Conservation (phyloP, 2,329 filamentous ascomycete species). For the Paraphaeosphaeria sporulosa region DNA sequence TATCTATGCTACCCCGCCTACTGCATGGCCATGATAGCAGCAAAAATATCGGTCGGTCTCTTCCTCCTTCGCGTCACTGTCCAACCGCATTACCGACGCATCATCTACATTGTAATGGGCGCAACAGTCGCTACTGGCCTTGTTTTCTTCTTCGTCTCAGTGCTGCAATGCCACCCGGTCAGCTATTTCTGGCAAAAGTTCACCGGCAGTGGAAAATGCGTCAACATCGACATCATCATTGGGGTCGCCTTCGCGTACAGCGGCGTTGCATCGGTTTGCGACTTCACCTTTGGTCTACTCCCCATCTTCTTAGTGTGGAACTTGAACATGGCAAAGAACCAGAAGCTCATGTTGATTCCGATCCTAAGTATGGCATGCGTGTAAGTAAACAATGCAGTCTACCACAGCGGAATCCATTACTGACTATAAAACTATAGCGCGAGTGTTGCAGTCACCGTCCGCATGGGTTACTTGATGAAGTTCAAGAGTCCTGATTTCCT, state of each 20-base stretch:
- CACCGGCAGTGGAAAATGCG: slow-evolving; percentile 51
- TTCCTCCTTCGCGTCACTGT: slow-evolving; percentile 47
- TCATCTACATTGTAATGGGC: slow-evolving; percentile 49
- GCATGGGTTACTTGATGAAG: slow-evolving; percentile 46
- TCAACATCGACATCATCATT: slow-evolving; percentile 52
- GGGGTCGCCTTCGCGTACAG: slow-evolving; percentile 57
- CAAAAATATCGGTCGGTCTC: slow-evolving; percentile 44
- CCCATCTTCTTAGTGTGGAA: slow-evolving; percentile 62
- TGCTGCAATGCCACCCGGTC: slow-evolving; percentile 60
- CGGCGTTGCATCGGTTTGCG: slow-evolving; percentile 54
- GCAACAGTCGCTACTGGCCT: slow-evolving; percentile 47
- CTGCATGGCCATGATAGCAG: slow-evolving; percentile 40
- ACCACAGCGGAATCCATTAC: background rate
- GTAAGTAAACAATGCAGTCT: slow-evolving; percentile 44
- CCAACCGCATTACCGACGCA: slow-evolving; percentile 35
- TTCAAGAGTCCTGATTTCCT: slow-evolving; percentile 46
- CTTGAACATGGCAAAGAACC: slow-evolving; percentile 57
- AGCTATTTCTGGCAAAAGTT: slow-evolving; percentile 58
- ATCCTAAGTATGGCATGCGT: slow-evolving; percentile 61
- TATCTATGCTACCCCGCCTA: slow-evolving; percentile 47
- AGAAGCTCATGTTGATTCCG: slow-evolving; percentile 56
- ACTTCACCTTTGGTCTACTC: slow-evolving; percentile 60
- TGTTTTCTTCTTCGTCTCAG: slow-evolving; percentile 56
- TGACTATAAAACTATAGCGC: slow-evolving; percentile 27
- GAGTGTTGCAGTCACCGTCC: slow-evolving; percentile 44